Percentiles rank a stretch among this genome's conserved stretches.
phyloP scores from a whole-genome alignment of 768 basidiomycete genomes.

The Candolleomyces efflorescens region DNA sequence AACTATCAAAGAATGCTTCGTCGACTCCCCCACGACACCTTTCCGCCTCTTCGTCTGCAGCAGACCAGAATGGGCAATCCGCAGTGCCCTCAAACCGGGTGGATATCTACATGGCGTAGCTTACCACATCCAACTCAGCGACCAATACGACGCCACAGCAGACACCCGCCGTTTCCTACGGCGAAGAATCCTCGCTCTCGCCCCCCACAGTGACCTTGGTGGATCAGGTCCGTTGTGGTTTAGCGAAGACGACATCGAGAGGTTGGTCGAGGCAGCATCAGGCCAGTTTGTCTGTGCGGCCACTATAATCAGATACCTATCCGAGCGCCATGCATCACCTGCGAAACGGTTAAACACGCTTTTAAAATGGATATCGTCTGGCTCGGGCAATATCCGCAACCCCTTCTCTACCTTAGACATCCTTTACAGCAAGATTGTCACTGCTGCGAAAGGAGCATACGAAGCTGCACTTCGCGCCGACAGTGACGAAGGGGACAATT shows the following conservation, averaged over 20 bases:
- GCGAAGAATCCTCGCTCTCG: neutral
- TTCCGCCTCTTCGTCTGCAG: conserved; percentile 13
- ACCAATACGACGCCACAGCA: neutral
- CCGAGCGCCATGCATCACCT: conserved; percentile 6
- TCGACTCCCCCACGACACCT: neutral
- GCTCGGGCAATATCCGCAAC: neutral
- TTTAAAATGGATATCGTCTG: neutral
- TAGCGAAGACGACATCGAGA: neutral
- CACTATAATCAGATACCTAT: conserved; percentile 10
- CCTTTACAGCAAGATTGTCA: conserved; percentile 5
- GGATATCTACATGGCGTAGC: neutral
- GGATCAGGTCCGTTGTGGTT: conserved; percentile 9
- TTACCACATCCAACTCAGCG: conserved; percentile 1
- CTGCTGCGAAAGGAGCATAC: neutral
- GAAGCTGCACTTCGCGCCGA: neutral
- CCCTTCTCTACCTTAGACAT: conserved; percentile 6
- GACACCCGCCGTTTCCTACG: neutral
- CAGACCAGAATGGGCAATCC: conserved; percentile 11
- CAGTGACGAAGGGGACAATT: neutral
- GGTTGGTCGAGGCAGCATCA: conserved; percentile 8
- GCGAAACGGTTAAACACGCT: neutral
- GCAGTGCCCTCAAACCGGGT: neutral
- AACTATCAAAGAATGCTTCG: conserved; percentile 4
- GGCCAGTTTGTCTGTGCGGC: conserved; percentile 14
- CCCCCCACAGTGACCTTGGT: neutral